These are phyloP conservation scores for Paecilomyces dactylethromorphus DNA, from an alignment of 2,329 filamentous ascomycete genomes.

Conservation along the genomic window DNA sequence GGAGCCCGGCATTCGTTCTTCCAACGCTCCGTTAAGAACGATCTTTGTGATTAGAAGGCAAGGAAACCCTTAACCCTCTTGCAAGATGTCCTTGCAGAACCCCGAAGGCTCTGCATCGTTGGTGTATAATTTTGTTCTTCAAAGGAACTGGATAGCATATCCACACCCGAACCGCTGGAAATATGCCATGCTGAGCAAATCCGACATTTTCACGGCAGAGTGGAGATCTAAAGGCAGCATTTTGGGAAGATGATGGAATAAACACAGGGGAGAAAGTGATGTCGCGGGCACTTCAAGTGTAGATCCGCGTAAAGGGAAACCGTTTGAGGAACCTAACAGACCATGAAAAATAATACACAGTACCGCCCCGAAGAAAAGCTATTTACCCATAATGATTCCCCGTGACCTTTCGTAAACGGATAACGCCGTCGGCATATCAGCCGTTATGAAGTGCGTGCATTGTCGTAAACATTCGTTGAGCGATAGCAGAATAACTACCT, in stretches of 20 bases:
- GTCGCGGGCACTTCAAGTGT: background rate
- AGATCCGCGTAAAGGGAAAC: background rate
- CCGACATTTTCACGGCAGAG: background rate
- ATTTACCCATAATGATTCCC: background rate
- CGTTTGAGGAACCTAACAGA: background rate
- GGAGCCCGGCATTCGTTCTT: conserved; percentile 43
- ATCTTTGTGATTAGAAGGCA: conserved; percentile 46
- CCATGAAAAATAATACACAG: background rate
- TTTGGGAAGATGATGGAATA: background rate
- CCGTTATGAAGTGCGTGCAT: background rate
- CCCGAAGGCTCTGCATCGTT: conserved; percentile 65
- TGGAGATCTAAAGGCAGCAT: background rate
- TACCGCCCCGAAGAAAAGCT: background rate
- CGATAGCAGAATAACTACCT: background rate
- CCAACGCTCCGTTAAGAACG: conserved; percentile 81
- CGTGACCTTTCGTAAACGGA: background rate
- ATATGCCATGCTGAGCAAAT: background rate
- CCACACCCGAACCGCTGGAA: background rate
- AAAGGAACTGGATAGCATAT: background rate
- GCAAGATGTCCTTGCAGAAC: conserved; percentile 66
- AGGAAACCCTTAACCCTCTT: conserved; percentile 15
- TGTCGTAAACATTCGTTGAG: background rate
- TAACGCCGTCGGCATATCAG: background rate
- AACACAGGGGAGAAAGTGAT: background rate
- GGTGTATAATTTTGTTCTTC: conserved; percentile 34